phyloP scores from a whole-genome alignment of 768 basidiomycete genomes.

The Clathrus columnatus region DNA sequence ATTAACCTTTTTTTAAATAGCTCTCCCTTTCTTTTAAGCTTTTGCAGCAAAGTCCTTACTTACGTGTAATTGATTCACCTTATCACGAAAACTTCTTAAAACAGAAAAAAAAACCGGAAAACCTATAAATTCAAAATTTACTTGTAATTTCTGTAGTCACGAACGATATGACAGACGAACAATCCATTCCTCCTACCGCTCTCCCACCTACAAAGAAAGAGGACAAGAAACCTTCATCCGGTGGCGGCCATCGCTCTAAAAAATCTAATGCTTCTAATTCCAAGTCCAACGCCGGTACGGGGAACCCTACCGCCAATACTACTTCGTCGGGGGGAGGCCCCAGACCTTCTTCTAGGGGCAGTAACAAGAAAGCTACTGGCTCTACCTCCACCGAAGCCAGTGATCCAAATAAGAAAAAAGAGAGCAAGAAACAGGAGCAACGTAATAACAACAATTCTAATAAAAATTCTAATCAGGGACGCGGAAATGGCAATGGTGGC shows the following conservation, averaged over 20 bases:
- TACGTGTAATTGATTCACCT: constrained; percentile 28
- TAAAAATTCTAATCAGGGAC: constrained; percentile 1
- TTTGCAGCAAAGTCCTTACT: background rate
- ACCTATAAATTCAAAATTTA: background rate
- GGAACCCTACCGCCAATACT: constrained; percentile 21
- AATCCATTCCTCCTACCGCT: constrained; percentile 39
- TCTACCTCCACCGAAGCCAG: constrained; percentile 51
- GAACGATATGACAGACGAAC: constrained; percentile 87
- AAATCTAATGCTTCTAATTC: constrained; percentile 42
- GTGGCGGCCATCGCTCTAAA: constrained; percentile 42
- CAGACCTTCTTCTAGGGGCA: constrained; percentile 56
- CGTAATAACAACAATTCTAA: constrained; percentile 31
- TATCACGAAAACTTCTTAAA: constrained; percentile 33
- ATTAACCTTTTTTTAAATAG: background rate
- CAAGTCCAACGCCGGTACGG: constrained; percentile 33
- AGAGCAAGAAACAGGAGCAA: constrained; percentile 48
- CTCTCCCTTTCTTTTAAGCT: constrained; percentile 8
- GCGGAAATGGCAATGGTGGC: constrained; percentile 27
- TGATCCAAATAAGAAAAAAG: constrained; percentile 50
- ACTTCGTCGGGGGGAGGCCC: constrained; percentile 30
- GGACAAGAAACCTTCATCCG: constrained; percentile 52
- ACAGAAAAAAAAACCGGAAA: constrained; percentile 18
- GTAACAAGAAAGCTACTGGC: constrained; percentile 48
- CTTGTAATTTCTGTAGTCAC: constrained; percentile 36
- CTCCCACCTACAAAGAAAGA: constrained; percentile 47